These are phyloP conservation scores for Eucalyptus caleyi DNA, from an alignment of 345 rosid species.

Conservation along the genomic window DNA sequence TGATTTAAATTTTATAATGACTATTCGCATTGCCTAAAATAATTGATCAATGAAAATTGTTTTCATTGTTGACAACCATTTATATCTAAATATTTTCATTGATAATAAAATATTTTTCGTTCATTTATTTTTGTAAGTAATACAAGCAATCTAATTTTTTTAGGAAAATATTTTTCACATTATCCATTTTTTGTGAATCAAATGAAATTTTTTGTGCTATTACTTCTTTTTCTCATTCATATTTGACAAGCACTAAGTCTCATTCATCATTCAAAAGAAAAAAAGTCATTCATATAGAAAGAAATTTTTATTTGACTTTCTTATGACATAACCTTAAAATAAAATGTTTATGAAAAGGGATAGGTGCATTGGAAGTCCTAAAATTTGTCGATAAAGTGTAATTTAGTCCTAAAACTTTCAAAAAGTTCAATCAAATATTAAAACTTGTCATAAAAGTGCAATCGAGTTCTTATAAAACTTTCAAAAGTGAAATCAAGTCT, in stretches of 20 bases:
- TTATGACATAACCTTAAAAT: not conserved
- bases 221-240: not conserved
- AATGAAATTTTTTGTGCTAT: not conserved
- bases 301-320: not conserved
- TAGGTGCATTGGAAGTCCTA: accelerated
- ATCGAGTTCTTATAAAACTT: accelerated
- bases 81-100: no score
- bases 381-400: accelerated
- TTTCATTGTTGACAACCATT: no score
- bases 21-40: accelerated
- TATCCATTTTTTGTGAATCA: accelerated
- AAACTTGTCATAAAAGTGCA: accelerated
- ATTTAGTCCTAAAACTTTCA: no score
- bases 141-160: no score
- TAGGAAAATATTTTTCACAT: no score
- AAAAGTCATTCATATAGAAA: not conserved
- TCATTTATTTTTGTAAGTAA: no score
- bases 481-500: accelerated
- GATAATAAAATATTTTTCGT: no score
- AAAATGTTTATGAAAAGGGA: no score
- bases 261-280: not conserved
- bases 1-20: no score
- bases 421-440: no score
- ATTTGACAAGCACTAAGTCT: not conserved
- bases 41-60: no score